Conservation (phyloP, 2,329 filamentous ascomycete species). For the Xylaria digitata region DNA sequence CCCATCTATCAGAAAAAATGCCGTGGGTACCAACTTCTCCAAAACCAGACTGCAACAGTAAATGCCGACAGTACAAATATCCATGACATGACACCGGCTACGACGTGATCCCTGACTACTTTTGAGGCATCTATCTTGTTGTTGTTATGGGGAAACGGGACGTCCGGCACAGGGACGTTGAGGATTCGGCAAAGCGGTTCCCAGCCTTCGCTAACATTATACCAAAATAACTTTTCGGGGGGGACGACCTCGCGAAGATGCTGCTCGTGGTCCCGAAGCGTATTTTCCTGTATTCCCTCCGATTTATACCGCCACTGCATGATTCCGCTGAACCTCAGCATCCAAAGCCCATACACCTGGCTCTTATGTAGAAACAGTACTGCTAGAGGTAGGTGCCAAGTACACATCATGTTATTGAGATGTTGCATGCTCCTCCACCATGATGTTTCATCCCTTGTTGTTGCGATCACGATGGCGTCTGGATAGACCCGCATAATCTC, state of each 20-base stretch:
- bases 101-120: constrained; percentile 44
- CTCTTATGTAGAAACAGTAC: constrained; percentile 51
- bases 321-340: constrained; percentile 48
- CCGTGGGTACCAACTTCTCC: constrained; percentile 35
- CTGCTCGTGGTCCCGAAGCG: constrained; percentile 48
- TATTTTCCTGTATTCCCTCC: constrained; percentile 48
- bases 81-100: constrained; percentile 47
- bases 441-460: constrained; percentile 53
- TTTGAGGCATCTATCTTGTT: constrained; percentile 47
- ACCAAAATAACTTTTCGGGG: constrained; percentile 51
- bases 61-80: constrained; percentile 45
- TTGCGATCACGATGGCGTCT: constrained; percentile 61
- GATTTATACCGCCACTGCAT: constrained; percentile 50
- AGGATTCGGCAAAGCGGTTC: constrained; percentile 52
- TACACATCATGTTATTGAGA: constrained; percentile 50
- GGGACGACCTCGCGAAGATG: constrained; percentile 51
- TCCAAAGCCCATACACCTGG: constrained; percentile 50
- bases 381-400: constrained; percentile 50
- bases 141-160: constrained; percentile 53
- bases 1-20: constrained; percentile 24
- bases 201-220: constrained; percentile 52
- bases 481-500: constrained; percentile 63
- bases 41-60: constrained; percentile 40
- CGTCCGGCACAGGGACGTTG: constrained; percentile 50
- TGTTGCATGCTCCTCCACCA: constrained; percentile 55